phyloP scores from a whole-genome alignment of 2,329 filamentous ascomycete species.

The Pyricularia sp. region DNA sequence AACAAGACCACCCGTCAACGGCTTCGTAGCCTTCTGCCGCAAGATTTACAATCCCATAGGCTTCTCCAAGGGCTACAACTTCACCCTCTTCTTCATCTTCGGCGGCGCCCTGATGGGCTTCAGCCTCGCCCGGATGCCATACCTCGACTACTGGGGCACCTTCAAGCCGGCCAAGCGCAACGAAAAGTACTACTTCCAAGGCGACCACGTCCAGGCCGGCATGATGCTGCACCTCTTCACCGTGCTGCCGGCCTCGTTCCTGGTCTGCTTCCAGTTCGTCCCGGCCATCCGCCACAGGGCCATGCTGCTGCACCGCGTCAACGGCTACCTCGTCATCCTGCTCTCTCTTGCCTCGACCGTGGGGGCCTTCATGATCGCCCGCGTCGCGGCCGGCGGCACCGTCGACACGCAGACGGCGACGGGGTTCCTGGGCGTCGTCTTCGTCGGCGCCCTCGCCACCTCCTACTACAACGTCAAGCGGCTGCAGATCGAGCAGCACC shows the following conservation, averaged over 20 bases:
- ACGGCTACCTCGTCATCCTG: slow-evolving; percentile 40
- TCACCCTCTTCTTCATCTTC: slow-evolving; percentile 38
- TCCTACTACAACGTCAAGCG: slow-evolving; percentile 24
- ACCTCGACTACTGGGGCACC: slow-evolving; percentile 30
- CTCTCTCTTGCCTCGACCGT: slow-evolving; percentile 31
- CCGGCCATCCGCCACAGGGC: slow-evolving; percentile 31
- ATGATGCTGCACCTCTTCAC: slow-evolving; percentile 31
- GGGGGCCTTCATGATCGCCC: slow-evolving; percentile 39
- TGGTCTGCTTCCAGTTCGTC: slow-evolving; percentile 35
- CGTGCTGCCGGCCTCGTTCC: slow-evolving; percentile 30
- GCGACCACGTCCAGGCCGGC: slow-evolving; percentile 19
- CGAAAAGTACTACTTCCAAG: slow-evolving; percentile 27
- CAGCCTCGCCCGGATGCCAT: slow-evolving; percentile 31
- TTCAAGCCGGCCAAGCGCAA: slow-evolving; percentile 17
- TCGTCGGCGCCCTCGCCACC: slow-evolving; percentile 15
- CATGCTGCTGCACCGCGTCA: slow-evolving; percentile 44
- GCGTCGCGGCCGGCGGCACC: slow-evolving; percentile 39
- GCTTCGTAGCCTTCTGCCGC: slow-evolving; percentile 9
- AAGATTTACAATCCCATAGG: slow-evolving; percentile 34
- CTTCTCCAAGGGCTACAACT: slow-evolving; percentile 45
- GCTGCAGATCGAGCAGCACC: slow-evolving; percentile 49
- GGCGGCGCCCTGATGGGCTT: slow-evolving; percentile 33
- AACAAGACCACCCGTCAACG: neutral
- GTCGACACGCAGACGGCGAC: slow-evolving; percentile 33
- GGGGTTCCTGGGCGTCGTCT: slow-evolving; percentile 29